Evolutionary conservation across 108 stramenopile genomes (phyloP), one percentile per base, ranked within the genome.

Genomic region (Nannochloropsis gaditana): DNA sequence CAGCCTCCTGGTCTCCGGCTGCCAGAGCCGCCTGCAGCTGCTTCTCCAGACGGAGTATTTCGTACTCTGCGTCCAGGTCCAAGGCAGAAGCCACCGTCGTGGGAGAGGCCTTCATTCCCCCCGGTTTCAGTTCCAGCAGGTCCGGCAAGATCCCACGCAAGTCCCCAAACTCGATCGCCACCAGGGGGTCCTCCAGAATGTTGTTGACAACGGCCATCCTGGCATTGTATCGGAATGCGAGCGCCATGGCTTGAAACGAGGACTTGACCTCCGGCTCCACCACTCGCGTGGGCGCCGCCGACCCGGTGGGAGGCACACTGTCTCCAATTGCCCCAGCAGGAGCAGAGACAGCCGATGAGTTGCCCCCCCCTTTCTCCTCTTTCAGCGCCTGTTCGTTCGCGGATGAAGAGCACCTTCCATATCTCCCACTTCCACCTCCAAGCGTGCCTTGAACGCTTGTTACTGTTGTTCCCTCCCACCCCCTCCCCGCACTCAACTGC

Each of bases 171-270:
- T 73, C 59, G 1, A 73, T n/a, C 19, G 59, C n/a, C 59, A 73
- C 59, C 2, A n/a, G 15, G n/a, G 59, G 59, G 59, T 73, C 59
- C n/a, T 73, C 59, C 8, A 73, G n/a, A 73, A 73, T 73, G n/a
- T 15, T n/a, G 59, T 0, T n/a, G n/a, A n/a, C 59, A 6, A n/a
- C 59, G n/a, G 6, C 59, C 59, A 73, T 15, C n/a, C n/a, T 15
- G 59, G 59, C 59, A 8, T 73, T 73, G 83, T 84, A 88, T 15
- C 87, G 45, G 47, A 88, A 84, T 43, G 84, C 87, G 11, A 88
- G 79, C 43, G 83, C 87, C 43, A 88, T 43, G 42, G 87, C 87
- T 84, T 88, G 79, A 47, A 88, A 88, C 9, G 50, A 17, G 15
- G 43, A 80, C 44, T 80, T 79, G 5, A 79, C 80, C 43, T 73